Base-by-base conservation (phyloP, 169 alveolate species). In the Babesia ovata region DNA sequence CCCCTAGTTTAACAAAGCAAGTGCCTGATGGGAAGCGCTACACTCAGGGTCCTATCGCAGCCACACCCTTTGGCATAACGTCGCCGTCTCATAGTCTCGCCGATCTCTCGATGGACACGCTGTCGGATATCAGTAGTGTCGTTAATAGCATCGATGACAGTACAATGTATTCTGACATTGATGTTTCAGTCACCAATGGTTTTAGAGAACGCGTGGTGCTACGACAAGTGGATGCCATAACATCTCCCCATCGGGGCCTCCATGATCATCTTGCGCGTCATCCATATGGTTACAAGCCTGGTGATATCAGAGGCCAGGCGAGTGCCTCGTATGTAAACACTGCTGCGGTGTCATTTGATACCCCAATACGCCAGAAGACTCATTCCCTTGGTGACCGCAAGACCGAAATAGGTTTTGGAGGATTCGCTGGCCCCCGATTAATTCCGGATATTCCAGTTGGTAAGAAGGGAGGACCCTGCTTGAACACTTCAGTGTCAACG, bases 401-500 rank as follows among this genome's bases (percentile, higher is more conserved):
- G 10, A 1, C 19, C 50, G 4, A 10, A 13, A 45, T 10, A 8
- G 50, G 11, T 17, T 7, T 16, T 2, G 19, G 2, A 7, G 50
- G 50, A 10, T 13, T 10, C 11, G 19, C 50, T 2, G 2, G 4
- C 11, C 50, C 50, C 2, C 4, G n/a, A 1, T 45, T 16, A 1
- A 1, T 9, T 16, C 61, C 14, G 36, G 16, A 11, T 1, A 53
- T 8, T 14, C 3, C 33, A 4, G 14, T 8, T 12, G 36, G 28
- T 6, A 1, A 0, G 6, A 24, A 9, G 2, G 17, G 60, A 60
- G 19, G 17, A 16, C 39, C 7, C 22, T 45, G 58, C 71, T 21
- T 61, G 29, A 50, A 53, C 4, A 0, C 66, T 2, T 67, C 76
- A 29, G 56, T 67, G 8, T 67, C 76, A 16, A 67, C 76, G 3